Conservation (phyloP, 352 stramenopile genomes). For the Paralagenidium karlingii region DNA sequence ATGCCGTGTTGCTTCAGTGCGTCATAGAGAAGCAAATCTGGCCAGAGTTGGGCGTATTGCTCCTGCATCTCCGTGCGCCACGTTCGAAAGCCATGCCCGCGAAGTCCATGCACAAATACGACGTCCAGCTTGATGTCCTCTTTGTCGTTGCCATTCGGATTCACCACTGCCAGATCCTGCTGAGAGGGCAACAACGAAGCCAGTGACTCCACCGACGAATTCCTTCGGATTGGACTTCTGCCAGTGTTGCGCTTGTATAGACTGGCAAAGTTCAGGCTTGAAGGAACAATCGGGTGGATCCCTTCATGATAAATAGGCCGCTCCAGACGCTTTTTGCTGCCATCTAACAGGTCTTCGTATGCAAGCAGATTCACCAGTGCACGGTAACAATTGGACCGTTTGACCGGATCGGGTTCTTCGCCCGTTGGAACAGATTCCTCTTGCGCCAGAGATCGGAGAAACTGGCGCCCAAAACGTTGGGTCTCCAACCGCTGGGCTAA, state of each 20-base stretch:
- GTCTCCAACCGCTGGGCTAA: conserved; percentile 2
- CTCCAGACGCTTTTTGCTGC: conserved; percentile 8
- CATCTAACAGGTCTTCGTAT: conserved; percentile 28
- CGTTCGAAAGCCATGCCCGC: conserved; percentile 66
- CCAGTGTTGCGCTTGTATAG: too few species aligned
- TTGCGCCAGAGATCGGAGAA: not conserved
- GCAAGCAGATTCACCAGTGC: conserved; percentile 46
- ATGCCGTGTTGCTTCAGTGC: conserved; percentile 21
- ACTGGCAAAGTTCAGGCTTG: too few species aligned
- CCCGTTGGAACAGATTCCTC: too few species aligned
- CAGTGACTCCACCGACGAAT: too few species aligned
- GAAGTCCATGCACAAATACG: conserved; percentile 75
- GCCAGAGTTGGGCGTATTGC: conserved; percentile 52
- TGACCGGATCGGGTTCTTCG: conserved; percentile 42
- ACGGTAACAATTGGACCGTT: conserved; percentile 67
- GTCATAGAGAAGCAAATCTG: conserved; percentile 51
- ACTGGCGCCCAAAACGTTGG: not conserved
- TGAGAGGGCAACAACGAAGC: too few species aligned
- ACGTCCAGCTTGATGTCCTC: conserved; percentile 29
- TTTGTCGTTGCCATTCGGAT: not conserved
- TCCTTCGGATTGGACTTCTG: too few species aligned
- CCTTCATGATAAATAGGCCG: conserved; percentile 62
- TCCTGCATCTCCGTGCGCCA: conserved; percentile 71
- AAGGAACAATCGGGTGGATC: conserved; percentile 59
- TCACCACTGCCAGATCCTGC: too few species aligned